phyloP scores from a whole-genome alignment of 1,284 basidiomycete genomes.

The Golubevia pallescens region DNA sequence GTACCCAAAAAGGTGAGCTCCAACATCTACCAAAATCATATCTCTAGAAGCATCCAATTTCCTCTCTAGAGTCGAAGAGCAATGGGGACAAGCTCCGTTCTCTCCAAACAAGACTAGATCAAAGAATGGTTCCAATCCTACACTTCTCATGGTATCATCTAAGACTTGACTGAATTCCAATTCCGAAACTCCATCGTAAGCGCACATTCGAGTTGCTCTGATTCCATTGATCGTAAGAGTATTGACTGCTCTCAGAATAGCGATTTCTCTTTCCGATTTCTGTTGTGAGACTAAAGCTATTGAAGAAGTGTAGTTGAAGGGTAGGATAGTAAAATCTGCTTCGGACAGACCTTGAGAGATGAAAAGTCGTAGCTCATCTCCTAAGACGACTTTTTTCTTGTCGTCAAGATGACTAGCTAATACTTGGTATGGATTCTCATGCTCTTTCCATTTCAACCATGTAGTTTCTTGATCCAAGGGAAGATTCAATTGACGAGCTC shows the following conservation, averaged over 20 bases:
- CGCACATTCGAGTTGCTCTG: constrained; percentile 1
- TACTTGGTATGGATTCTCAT: constrained; percentile 3
- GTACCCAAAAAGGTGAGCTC: constrained; percentile 6
- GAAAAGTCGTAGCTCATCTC: constrained; percentile 5
- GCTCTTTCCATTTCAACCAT: constrained; percentile 5
- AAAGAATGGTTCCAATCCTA: neutral
- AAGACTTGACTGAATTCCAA: neutral
- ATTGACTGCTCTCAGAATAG: neutral
- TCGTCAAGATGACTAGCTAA: constrained; percentile 1
- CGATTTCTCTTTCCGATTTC: constrained; percentile 6
- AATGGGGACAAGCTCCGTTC: constrained; percentile 1
- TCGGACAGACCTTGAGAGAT: constrained; percentile 4
- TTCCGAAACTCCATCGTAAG: constrained; percentile 8
- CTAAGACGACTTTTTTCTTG: neutral
- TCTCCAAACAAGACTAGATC: constrained; percentile 8
- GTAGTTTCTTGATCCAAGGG: constrained; percentile 1
- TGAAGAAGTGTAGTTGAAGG: neutral
- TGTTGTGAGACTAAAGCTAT: constrained; percentile 3
- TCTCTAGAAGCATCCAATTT: neutral
- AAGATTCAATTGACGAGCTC: constrained; percentile 3
- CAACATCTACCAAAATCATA: constrained; percentile 8
- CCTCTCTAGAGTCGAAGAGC: neutral
- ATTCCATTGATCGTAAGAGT: constrained; percentile 5
- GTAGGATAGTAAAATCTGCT: neutral
- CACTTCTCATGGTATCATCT: constrained; percentile 1